Base-by-base conservation (phyloP, 2,329 filamentous ascomycete species). In the Onygenales sp. region DNA sequence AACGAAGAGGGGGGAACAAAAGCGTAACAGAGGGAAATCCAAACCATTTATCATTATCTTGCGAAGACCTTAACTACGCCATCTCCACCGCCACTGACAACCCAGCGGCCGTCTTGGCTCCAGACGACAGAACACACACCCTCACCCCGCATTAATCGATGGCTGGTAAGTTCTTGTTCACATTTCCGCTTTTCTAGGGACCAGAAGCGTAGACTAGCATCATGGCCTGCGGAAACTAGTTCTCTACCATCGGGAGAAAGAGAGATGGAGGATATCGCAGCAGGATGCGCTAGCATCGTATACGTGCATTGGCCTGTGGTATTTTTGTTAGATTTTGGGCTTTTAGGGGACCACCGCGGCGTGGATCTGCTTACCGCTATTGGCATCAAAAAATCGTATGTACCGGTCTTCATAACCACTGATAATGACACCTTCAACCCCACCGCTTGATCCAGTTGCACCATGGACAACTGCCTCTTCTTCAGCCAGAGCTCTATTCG, bases 301-400 rank as follows among this genome's bases (percentile, higher is more conserved):
- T 98, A 98, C 58, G 93, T 97, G 74, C 91, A 96, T 89, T 98
- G 93, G 54, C 93, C 93, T 97, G 21, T 40, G 17, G 43, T 6
- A 17, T 10, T 40, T 54, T 10, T 51, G 10, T 17, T 48, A 34
- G 9, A 56, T 53, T 52, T 59, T 65, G 56, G 63, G 58, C 48
- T 31, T 32, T 6, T 31, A 45, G n/a, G 49, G 14, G 42, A 57
- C 42, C 32, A 42, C 21, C 4, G 21, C 21, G 21, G 21, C 3
- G 21, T 27, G 21, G 21, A 27, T 27, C 21, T 37, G 82, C 88
- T 72, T 86, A 97, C 93, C 93, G 73, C 89, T 95, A 67, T 98
- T 97, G 58, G 93, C 93, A 76, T 98, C 93, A 69, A 95, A 98
- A 78, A 98, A 95, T 60, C 92, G 81, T 62, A 98, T 90, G 65